Percentiles rank a stretch among this genome's conserved stretches.
Conservation (phyloP, 2,329 filamentous ascomycete species). For the Pestalotiopsis sp. region DNA sequence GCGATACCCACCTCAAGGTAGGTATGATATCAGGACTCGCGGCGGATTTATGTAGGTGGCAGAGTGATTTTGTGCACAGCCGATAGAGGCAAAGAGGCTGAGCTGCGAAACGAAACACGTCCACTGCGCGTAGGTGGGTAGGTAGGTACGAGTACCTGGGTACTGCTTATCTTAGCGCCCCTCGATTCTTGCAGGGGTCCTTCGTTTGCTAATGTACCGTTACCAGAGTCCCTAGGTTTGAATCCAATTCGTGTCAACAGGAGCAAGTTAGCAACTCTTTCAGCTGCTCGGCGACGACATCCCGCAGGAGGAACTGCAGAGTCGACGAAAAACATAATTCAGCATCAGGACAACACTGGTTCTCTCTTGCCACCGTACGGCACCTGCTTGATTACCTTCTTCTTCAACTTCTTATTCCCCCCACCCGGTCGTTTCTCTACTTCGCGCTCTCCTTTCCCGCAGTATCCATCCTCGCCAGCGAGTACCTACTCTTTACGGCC, state of each 20-base stretch:
- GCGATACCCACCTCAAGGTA: too few species aligned
- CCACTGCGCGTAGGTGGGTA: too few species aligned
- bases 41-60: not conserved
- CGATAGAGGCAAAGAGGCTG: not conserved
- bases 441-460: not conserved
- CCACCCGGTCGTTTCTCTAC: not conserved
- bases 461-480: not conserved
- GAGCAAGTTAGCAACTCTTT: not conserved
- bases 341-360: not conserved
- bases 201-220: not conserved
- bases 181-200: not conserved
- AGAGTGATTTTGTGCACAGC: not conserved
- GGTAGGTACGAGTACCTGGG: not conserved
- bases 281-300: not conserved
- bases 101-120: not conserved
- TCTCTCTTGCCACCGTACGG: not conserved
- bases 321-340: not conserved
- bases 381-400: not conserved
- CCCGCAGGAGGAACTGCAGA: not conserved
- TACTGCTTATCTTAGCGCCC: not conserved
- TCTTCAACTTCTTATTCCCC: not conserved
- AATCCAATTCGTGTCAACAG: slow-evolving; percentile 12
- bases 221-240: not conserved
- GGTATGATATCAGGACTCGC: not conserved
- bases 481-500: not conserved